These are phyloP conservation scores for Cetradonia linearis DNA, from an alignment of 495 filamentous ascomycete species.

Conservation along the genomic window DNA sequence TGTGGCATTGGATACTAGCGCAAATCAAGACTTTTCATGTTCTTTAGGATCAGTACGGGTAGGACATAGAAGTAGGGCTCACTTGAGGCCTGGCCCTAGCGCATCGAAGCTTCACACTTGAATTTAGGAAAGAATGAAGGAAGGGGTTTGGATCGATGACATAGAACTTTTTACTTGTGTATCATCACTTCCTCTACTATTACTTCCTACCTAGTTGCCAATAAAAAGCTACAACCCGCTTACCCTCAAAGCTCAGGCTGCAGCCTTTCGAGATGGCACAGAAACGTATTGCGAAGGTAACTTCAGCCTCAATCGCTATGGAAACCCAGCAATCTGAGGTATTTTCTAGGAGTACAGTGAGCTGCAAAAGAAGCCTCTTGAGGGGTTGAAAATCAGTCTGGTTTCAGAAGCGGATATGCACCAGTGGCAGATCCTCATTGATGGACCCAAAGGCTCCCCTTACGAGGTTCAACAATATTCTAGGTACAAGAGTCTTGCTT, in stretches of 20 bases:
- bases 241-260: neutral
- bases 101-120: neutral
- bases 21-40: too few relatives aligned
- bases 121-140: neutral
- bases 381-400: conserved; percentile 55
- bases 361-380: conserved; percentile 51
- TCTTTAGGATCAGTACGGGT: too few relatives aligned
- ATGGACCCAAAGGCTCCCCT: conserved; percentile 58
- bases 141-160: neutral
- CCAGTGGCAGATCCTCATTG: conserved; percentile 72
- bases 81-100: neutral
- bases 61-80: neutral
- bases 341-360: conserved; percentile 57
- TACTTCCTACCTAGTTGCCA: too few relatives aligned
- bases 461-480: conserved; percentile 48
- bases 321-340: conserved; percentile 2
- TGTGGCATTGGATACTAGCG: too few relatives aligned
- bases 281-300: conserved; percentile 55
- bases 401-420: conserved; percentile 65
- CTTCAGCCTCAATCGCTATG: conserved; percentile 3
- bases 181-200: neutral
- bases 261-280: conserved; percentile 14
- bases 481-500: neutral
- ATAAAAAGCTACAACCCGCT: neutral
- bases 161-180: neutral